Conservation (phyloP, 345 rosid species). For the Populus davidiana region DNA sequence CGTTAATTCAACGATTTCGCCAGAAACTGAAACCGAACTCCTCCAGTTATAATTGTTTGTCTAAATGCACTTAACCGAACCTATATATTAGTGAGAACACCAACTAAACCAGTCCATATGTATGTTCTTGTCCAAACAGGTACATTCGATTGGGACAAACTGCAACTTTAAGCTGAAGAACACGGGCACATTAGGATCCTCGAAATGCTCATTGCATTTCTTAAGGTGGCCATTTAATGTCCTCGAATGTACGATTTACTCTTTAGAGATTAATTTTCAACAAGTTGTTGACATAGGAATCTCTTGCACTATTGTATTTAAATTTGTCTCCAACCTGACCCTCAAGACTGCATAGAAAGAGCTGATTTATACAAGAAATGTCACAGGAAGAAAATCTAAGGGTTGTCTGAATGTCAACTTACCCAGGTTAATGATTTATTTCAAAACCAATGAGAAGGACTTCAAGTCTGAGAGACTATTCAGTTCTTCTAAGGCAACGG, state of each 20-base stretch:
- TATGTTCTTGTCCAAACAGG: background rate
- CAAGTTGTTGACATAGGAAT: background rate
- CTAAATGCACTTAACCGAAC: conserved; percentile 7
- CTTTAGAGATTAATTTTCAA: background rate
- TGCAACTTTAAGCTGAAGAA: background rate
- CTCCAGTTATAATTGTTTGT: background rate
- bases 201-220: background rate
- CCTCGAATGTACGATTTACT: background rate
- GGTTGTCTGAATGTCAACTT: background rate
- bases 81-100: background rate
- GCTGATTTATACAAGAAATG: background rate
- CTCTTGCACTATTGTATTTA: background rate
- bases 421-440: background rate
- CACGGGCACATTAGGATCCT: background rate
- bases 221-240: background rate
- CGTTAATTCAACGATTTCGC: background rate
- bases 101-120: background rate
- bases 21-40: background rate
- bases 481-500: background rate
- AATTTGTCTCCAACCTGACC: background rate
- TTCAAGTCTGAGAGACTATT: background rate
- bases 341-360: background rate
- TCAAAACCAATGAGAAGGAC: background rate
- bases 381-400: background rate
- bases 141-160: background rate